Evolutionary conservation across 441 rosid species (phyloP).

Genomic region (Rhodomyrtus psidioides): DNA sequence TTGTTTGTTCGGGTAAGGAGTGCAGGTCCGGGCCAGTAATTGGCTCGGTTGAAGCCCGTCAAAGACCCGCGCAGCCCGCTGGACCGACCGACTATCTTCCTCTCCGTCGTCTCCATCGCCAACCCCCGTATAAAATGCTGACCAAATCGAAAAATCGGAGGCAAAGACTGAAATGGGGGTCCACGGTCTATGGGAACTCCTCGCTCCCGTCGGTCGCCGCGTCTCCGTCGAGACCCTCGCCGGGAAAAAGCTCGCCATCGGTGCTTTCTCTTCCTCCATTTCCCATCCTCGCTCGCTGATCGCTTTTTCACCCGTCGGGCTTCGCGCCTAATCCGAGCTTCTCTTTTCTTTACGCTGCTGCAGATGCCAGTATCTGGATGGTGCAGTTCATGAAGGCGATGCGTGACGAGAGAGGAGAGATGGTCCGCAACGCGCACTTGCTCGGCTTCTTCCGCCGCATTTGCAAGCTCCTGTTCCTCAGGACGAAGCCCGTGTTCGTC

Average conservation of each 20-base stretch:
- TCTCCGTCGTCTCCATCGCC: background rate
- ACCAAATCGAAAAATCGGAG: background rate
- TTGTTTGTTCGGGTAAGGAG: background rate
- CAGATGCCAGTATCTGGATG: conserved; percentile 98
- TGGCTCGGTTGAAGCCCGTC: background rate
- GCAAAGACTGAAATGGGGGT: conserved; percentile 55
- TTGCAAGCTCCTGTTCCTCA: conserved; percentile 72
- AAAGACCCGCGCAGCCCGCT: background rate
- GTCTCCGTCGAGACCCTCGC: conserved; percentile 93
- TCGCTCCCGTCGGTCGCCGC: conserved; percentile 93
- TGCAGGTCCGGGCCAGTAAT: background rate
- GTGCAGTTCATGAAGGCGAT: conserved; percentile 97
- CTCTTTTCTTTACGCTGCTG: background rate
- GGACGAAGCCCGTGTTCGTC: conserved; percentile 87
- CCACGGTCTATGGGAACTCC: conserved; percentile 92
- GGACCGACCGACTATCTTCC: background rate
- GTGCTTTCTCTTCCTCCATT: conserved; percentile 19
- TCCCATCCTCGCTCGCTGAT: background rate
- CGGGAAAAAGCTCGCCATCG: conserved; percentile 81
- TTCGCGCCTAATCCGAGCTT: background rate
- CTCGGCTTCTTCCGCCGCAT: conserved; percentile 86
- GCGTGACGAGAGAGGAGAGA: conserved; percentile 95
- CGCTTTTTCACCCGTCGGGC: background rate
- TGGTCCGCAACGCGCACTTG: conserved; percentile 88
- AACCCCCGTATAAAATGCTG: background rate